Percentiles rank a stretch among this genome's conserved stretches.
These are phyloP conservation scores for Leccinum pellstonianum DNA, from an alignment of 768 basidiomycete species.

Conservation along the genomic window DNA sequence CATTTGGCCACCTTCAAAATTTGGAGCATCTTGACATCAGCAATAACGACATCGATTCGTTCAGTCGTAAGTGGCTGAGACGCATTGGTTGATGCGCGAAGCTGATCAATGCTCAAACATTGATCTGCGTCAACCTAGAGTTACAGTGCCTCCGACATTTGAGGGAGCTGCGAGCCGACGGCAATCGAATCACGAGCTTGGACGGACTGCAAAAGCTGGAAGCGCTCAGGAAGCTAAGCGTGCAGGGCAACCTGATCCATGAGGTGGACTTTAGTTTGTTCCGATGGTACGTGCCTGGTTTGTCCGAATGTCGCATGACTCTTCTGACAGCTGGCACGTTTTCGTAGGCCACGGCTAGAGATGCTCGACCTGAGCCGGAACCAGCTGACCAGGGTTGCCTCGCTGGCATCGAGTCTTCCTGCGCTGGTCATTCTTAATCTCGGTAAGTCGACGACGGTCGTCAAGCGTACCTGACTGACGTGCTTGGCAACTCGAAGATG, in stretches of 20 bases:
- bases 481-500: constrained; percentile 48
- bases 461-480: constrained; percentile 18
- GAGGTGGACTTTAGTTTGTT: constrained; percentile 58
- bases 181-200: constrained; percentile 71
- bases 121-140: constrained; percentile 48
- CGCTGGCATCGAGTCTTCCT: constrained; percentile 56
- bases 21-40: constrained; percentile 91
- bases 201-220: constrained; percentile 80
- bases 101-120: not conserved
- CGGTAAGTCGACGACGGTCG: constrained; percentile 53
- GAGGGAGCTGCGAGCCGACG: constrained; percentile 87
- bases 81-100: not conserved
- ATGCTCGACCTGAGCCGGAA: constrained; percentile 83
- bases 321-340: constrained; percentile 12
- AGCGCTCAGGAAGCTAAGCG: constrained; percentile 78
- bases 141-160: constrained; percentile 81
- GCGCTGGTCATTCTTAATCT: constrained; percentile 74
- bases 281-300: constrained; percentile 54
- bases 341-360: constrained; percentile 60
- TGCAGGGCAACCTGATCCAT: constrained; percentile 70
- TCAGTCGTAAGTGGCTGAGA: constrained; percentile 64
- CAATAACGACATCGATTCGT: constrained; percentile 82
- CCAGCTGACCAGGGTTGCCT: constrained; percentile 53
- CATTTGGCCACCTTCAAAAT: constrained; percentile 82
- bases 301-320: constrained; percentile 9